Base-by-base conservation (phyloP, 371 early-diverging fungal species). In the Scutellospora calospora region DNA sequence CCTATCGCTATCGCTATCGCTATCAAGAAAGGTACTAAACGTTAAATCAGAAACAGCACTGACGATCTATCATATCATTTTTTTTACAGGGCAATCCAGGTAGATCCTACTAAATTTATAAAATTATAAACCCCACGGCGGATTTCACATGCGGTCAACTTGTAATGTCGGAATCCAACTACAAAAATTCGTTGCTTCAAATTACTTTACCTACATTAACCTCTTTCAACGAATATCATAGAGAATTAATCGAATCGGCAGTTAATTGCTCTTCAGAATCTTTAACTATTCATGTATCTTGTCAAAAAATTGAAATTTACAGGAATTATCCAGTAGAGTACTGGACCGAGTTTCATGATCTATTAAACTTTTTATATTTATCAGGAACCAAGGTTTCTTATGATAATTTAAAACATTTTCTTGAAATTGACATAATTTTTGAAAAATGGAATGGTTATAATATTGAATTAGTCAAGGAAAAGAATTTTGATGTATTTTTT, bases 361-460 rank as follows among this genome's bases (percentile, higher is more conserved):
- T 79, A 22, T 68, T 79, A 57, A 54, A 33, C 12, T 5, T 35
- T 12, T 41, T 79, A 16, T 79, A 79, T 29, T 22, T 79, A 12
- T 38, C 33, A 1, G 68, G 62, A 49, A 25, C 79, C n/a, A 79
- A 79, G 51, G 3, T n/a, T 41, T 22, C 68, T 55, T 68, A 68
- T 54, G 79, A 79, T 25, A 52, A 12, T 54, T 27, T 22, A 1
- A 60, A 68, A 12, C 52, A 5, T 14, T 79, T 79, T 41, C 18
- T 79, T 38, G 52, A 79, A 41, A 35, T 79, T 35, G 41, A 68
- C 25, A 41, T 79, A 6, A 27, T 79, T 22, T 79, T 79, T 54
- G 79, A 69, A n/a, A 60, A 69, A 3, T 79, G 79, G 79, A 68
- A 68, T 54, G 79, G 79, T 22, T 79, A 79, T 68, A n/a, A 33